Evolutionary conservation across 208 protist genomes (phyloP), one percentile per base, ranked within the genome.

Genomic region (Trypanosoma caninum): DNA sequence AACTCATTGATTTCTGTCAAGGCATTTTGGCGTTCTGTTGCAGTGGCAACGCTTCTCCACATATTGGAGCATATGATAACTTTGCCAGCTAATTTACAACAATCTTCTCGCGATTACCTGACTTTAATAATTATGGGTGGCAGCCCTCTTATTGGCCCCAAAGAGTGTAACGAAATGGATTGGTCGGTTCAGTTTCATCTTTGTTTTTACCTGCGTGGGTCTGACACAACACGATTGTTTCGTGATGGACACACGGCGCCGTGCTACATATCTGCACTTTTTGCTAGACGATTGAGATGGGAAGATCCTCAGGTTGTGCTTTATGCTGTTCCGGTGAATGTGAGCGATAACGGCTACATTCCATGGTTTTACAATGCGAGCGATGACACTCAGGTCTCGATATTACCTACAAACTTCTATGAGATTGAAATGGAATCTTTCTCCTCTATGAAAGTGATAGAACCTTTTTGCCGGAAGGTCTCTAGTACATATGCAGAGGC

Each of bases 151-250:
- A 91, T 91, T 46, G 84, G 84, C n/a, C 79, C 80, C 1, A 62
- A 69, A 23, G 84, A 82, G 41, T 85, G 78, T 62, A 82, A 77
- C 34, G 34, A 54, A 22, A 82, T 72, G 48, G 74, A 84, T 46
- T 87, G 69, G 59, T 69, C 65, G 28, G 61, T 71, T 20, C 78
- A 75, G 48, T 78, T 88, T 57, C 72, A 91, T 59, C 58, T 91
- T 28, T 85, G 77, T 63, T 91, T 91, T 61, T 91, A 91, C 50
- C 66, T 91, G 23, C 79, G 84, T 52, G 84, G 84, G 34, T 74
- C 45, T 30, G 84, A 91, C 61, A 61, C 58, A 61, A 72, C 58
- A 4, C 76, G 78, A 4, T 42, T 91, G 18, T 91, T 91, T 60
- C 40, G 60, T 23, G 78, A 65, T 45, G 46, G 56, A 50, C 74